Conservation (phyloP, 306 rosid species). For the Luffa aegyptiaca region DNA sequence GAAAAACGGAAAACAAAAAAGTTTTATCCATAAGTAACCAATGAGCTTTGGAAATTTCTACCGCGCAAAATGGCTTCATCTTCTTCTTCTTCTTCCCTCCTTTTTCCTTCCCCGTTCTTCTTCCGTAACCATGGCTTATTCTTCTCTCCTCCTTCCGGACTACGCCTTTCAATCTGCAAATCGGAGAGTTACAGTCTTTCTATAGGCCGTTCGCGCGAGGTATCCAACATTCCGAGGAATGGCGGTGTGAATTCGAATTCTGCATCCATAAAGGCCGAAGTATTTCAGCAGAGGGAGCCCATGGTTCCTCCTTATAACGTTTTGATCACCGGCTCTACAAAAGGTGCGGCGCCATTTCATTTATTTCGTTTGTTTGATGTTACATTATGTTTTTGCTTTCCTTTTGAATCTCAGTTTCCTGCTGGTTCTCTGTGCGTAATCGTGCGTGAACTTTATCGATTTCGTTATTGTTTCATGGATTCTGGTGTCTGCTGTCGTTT, state of each 20-base stretch:
- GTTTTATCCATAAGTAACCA: not conserved
- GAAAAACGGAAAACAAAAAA: not conserved
- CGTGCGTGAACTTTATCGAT: not conserved
- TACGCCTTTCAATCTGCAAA: not conserved
- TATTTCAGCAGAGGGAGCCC: constrained; percentile 23
- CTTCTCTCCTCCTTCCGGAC: not conserved
- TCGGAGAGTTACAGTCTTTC: constrained; percentile 10
- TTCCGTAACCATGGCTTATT: not conserved
- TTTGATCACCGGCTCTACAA: constrained; percentile 81
- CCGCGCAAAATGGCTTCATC: constrained; percentile 13
- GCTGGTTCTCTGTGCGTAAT: not conserved
- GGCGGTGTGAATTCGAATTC: constrained; percentile 8
- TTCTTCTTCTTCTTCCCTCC: constrained; percentile 7
- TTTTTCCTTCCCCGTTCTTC: not conserved
- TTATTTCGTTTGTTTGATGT: not conserved
- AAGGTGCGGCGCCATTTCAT: constrained; percentile 32
- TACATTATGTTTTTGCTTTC: not conserved
- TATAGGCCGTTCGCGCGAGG: constrained; percentile 23
- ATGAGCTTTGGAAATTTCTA: not conserved
- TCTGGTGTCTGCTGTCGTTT: not conserved
- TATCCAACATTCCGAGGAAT: not conserved
- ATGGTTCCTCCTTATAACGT: constrained; percentile 80
- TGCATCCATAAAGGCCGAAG: constrained; percentile 6
- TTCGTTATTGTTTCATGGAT: not conserved
- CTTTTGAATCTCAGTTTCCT: not conserved